A percentile compares a stretch with the other conserved stretches of the same genome.
phyloP scores from a whole-genome alignment of 2,329 filamentous ascomycete species.

The Monilinia fructicola region DNA sequence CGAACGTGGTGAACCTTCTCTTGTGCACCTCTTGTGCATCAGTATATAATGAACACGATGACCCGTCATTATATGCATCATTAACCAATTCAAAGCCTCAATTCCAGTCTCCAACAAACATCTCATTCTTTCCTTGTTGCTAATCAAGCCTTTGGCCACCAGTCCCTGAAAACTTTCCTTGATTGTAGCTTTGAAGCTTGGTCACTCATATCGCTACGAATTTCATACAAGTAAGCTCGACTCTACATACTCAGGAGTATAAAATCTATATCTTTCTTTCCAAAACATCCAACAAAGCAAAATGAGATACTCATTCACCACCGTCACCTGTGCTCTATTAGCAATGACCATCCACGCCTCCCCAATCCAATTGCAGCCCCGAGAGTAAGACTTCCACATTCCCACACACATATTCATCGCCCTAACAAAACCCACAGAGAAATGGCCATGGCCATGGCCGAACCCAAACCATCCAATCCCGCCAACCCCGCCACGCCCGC shows the following conservation, averaged over 20 bases:
- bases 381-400: conserved; percentile 2
- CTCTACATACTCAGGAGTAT: not conserved
- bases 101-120: not conserved
- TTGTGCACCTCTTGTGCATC: not conserved
- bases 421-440: not conserved
- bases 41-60: not conserved
- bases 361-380: not conserved
- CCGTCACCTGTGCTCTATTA: not conserved
- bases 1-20: not conserved
- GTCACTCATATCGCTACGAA: no score
- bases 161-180: conserved; percentile 13
- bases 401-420: no score
- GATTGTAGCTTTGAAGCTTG: conserved; percentile 2
- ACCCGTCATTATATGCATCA: no score
- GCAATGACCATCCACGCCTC: not conserved
- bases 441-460: not conserved
- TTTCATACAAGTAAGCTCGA: not conserved
- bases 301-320: conserved; percentile 1
- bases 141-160: not conserved
- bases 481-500: not conserved
- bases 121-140: conserved; percentile 3
- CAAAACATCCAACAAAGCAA: not conserved
- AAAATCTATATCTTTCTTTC: not conserved
- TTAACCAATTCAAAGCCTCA: not conserved
- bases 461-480: not conserved